Evolutionary conservation across 306 rosid genomes (phyloP).

Genomic region (Sesbania bispinosa): DNA sequence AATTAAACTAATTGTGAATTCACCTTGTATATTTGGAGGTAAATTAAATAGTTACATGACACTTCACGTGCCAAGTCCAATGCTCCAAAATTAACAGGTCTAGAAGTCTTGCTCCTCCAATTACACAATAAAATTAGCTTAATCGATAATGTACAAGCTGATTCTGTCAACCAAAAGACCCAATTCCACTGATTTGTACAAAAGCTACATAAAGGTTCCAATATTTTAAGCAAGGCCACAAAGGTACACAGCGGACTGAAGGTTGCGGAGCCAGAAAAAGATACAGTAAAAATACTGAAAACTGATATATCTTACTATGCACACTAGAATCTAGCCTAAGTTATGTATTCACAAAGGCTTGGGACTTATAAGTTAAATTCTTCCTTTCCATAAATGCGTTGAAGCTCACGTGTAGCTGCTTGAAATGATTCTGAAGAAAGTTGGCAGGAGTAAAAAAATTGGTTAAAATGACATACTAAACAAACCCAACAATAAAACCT

Average conservation of each 20-base stretch:
- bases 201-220: slow-evolving; percentile 19
- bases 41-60: background rate
- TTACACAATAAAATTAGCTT: slow-evolving; percentile 11
- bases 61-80: background rate
- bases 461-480: background rate
- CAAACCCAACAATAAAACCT: background rate
- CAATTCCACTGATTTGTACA: slow-evolving; percentile 19
- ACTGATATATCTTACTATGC: slow-evolving; percentile 21
- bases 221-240: slow-evolving; percentile 5
- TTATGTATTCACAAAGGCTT: slow-evolving; percentile 22
- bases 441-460: background rate
- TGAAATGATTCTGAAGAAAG: slow-evolving; percentile 70
- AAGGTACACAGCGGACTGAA: background rate
- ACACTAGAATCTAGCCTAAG: slow-evolving; percentile 25
- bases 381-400: slow-evolving; percentile 88
- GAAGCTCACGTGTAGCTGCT: slow-evolving; percentile 90
- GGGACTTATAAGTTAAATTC: slow-evolving; percentile 43
- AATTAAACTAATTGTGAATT: background rate
- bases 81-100: background rate
- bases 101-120: slow-evolving; percentile 12
- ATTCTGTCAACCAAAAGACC: slow-evolving; percentile 5
- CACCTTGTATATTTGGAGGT: background rate
- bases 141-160: background rate
- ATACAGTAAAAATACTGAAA: background rate
- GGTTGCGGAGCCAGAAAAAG: background rate